These are phyloP conservation scores for Eucalyptus leucophloia DNA, from an alignment of 345 rosid genomes.

Conservation along the genomic window DNA sequence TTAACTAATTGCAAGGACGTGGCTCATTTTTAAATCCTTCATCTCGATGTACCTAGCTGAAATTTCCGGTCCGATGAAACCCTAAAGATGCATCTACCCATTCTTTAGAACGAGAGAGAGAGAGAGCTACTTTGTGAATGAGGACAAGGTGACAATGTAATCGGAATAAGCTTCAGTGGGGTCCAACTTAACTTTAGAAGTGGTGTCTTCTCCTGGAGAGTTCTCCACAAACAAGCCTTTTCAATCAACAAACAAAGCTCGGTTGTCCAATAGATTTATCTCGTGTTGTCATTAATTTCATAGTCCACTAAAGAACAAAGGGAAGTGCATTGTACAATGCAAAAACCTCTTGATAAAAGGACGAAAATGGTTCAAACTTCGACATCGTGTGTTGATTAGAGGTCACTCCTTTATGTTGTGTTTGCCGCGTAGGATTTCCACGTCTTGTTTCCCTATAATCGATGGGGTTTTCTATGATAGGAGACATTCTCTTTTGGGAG, in stretches of 20 bases:
- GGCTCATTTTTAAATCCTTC: background rate
- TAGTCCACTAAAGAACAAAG: background rate
- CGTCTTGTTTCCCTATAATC: background rate
- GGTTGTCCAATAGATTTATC: background rate
- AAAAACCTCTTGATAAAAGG: background rate
- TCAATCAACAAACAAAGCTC: background rate
- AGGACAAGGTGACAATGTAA: background rate
- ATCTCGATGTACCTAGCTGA: background rate
- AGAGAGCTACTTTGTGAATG: background rate
- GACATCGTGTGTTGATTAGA: background rate
- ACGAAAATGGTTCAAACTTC: background rate
- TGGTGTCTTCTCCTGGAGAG: background rate
- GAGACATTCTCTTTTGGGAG: background rate
- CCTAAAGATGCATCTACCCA: background rate
- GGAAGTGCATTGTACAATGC: background rate
- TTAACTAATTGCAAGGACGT: background rate
- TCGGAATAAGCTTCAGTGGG: background rate
- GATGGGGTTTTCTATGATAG: background rate
- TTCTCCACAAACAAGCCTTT: background rate
- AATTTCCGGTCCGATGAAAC: background rate
- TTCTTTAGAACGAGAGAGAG: background rate
- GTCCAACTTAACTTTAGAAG: background rate
- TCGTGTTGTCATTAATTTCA: background rate
- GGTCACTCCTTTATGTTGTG: background rate
- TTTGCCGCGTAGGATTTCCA: background rate